Evolutionary conservation across 2,329 filamentous ascomycete species (phyloP).

Genomic region (Hirsutella thompsonii): DNA sequence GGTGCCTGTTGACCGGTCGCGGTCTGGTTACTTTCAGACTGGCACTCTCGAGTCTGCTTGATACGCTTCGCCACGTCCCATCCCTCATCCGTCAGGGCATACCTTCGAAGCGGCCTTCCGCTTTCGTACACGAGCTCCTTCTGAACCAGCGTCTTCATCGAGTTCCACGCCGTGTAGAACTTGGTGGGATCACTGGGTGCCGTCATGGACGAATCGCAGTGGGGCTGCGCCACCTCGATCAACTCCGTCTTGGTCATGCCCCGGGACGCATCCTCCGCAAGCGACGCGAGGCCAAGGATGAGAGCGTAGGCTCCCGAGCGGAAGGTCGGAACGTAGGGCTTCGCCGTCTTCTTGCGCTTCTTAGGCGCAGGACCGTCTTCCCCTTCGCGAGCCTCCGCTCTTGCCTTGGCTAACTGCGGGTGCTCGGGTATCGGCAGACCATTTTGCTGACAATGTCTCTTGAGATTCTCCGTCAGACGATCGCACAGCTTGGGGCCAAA

Average conservation of each 20-base stretch:
- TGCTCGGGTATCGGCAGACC: slow-evolving; percentile 54
- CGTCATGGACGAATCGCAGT: slow-evolving; percentile 63
- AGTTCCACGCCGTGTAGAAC: slow-evolving; percentile 71
- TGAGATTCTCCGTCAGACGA: slow-evolving; percentile 48
- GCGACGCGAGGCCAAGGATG: slow-evolving; percentile 49
- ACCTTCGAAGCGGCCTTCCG: slow-evolving; percentile 54
- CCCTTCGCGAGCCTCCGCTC: slow-evolving; percentile 20
- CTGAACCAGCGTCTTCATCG: slow-evolving; percentile 61
- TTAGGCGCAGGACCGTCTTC: slow-evolving; percentile 23
- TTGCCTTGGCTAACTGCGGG: slow-evolving; percentile 30
- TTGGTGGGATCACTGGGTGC: slow-evolving; percentile 53
- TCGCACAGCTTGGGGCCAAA: slow-evolving; percentile 62
- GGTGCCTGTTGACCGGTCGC: slow-evolving; percentile 1
- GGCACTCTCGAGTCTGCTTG: slow-evolving; percentile 33
- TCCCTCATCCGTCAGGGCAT: slow-evolving; percentile 62
- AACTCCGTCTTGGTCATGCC: slow-evolving; percentile 57
- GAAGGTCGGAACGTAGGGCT: slow-evolving; percentile 57
- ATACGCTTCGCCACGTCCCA: slow-evolving; percentile 62
- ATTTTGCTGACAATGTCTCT: slow-evolving; percentile 51
- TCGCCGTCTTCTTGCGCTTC: slow-evolving; percentile 43
- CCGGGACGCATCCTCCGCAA: slow-evolving; percentile 35
- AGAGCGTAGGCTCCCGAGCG: slow-evolving; percentile 67
- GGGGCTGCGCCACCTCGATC: slow-evolving; percentile 55
- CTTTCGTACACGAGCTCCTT: slow-evolving; percentile 65
- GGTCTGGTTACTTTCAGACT: slow-evolving; percentile 10